Base-by-base conservation (phyloP, 129 eudicot genomes). In the Flaveria brownii region DNA sequence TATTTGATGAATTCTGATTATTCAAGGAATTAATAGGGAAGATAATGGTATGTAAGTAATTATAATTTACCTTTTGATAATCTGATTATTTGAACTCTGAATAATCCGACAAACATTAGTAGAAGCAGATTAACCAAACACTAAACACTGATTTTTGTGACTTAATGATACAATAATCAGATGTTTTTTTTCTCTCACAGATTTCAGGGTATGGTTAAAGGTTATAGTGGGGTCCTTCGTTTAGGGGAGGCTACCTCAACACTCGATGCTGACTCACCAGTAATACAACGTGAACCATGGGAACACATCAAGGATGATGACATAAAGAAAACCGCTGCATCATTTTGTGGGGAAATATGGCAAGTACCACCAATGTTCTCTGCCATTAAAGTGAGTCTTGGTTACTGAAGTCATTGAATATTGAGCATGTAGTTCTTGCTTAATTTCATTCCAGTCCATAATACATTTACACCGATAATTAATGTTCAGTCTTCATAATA, bases 311-410 rank as follows among this genome's bases (percentile, higher is more conserved):
- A 91, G 86, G 94, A 87, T 41, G 89, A 81, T 70, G 96, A 87
- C 75, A 84, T 94, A 76, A 94, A 85, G 86, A 91, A 91, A 87
- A 68, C 90, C 23, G 96, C 96, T 52, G 92, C 89, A 51, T 85
- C 97, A 36, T 91, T 94, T 84, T 78, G 84, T 82, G 98, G 98
- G 71, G 99, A 94, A 76, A 94, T 91, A 86, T 94, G 96, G 93
- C 99, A 94, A 91, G 99, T 91, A 70, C 99, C 99, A 70, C 99
- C 99, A 43, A 94, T 94, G 99, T 94, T 94, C 79, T 91, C 99
- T 0, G 99, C 99, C 74, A 91, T 94, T 64, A 94, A 94, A 85
- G 98, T 94, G 85, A 85, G 88, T 64, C 25, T 71, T 65, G 28
- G 63, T 25, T 73, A 5, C 54, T 72, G 45, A 49, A 28, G 30